Base-by-base conservation (phyloP, 2,329 filamentous ascomycete species). In the Dactylellina haptotyla region DNA sequence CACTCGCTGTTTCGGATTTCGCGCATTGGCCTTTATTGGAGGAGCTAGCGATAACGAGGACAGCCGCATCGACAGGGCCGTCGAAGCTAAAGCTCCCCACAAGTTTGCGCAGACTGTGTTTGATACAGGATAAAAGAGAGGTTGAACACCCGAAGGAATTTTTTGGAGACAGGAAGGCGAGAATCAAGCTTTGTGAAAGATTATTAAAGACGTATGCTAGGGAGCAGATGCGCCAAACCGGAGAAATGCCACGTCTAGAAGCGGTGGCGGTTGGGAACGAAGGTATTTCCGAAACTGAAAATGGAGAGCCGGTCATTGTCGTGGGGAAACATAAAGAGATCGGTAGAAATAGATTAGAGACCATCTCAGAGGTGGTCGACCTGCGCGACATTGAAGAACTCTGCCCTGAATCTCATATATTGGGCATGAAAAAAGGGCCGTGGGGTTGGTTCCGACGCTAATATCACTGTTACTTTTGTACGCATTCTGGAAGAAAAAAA, bases 381-480 rank as follows among this genome's bases (percentile, higher is more conserved):
- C n/a, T 37, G 30, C 16, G 30, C 30, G 34, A 56, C 41, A 34
- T 41, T 23, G 30, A 23, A 39, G 30, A 56, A 12, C 10, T 23
- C 30, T 56, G 16, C 34, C 51, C 30, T 18, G 20, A 39, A 23
- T 41, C 51, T 37, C 51, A 56, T 39, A 56, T 56, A 5, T 56
- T 56, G 28, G 46, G 46, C n/a, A 51, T 16, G 46, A 51, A 51
- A 51, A 51, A 51, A 32, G 46, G 46, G 46, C 14, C 46, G 25
- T 51, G 46, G 46, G 46, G 46, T 32, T 51, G 25, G 46, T 51
- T 51, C 14, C 30, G 46, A 51, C 9, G 20, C 18, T 51, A n/a
- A 51, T 51, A 51, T 51, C 45, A 50, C 4, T 43, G 16, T 43
- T n/a, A n/a, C n/a, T n/a, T n/a, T n/a, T n/a, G n/a, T n/a, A n/a